Evolutionary conservation across 1,139 yeast species (phyloP).

Genomic region (Yamadazyma mexicana): DNA sequence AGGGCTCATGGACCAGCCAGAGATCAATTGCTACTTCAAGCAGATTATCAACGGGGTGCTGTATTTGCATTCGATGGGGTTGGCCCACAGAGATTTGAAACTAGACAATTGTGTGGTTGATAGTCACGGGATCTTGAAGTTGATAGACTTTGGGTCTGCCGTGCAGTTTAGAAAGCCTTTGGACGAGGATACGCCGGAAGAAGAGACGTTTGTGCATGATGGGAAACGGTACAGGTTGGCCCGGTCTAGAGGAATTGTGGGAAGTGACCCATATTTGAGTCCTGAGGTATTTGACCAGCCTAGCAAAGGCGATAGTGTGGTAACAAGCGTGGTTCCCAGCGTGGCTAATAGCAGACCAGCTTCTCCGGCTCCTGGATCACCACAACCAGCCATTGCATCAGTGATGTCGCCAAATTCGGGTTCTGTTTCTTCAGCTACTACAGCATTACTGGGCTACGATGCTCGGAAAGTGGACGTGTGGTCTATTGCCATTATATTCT

Average conservation of each 20-base stretch:
- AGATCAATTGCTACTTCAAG: conserved; percentile 65
- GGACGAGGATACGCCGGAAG: conserved; percentile 17
- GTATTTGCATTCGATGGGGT: conserved; percentile 64
- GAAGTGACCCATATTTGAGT: conserved; percentile 79
- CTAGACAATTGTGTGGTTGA: conserved; percentile 77
- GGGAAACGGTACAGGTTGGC: conserved; percentile 31
- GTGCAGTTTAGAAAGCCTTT: conserved; percentile 51
- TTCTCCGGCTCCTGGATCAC: neutral
- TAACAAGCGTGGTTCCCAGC: too few species aligned
- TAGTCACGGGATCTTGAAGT: conserved; percentile 58
- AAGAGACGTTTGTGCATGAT: conserved; percentile 18
- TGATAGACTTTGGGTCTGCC: conserved; percentile 79
- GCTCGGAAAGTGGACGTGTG: conserved; percentile 75
- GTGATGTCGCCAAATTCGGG: neutral
- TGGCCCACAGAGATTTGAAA: conserved; percentile 77
- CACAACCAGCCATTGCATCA: neutral
- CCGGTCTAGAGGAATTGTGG: conserved; percentile 68
- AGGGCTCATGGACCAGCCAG: conserved; percentile 59
- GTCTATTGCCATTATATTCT: conserved; percentile 75
- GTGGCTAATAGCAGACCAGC: conserved; percentile 8
- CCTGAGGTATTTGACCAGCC: conserved; percentile 61
- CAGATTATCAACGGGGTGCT: conserved; percentile 64
- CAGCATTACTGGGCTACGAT: conserved; percentile 50
- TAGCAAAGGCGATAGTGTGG: conserved; percentile 3
- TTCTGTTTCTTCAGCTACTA: neutral